These are phyloP conservation scores for Suillus plorans DNA, from an alignment of 768 basidiomycete species.

Conservation along the genomic window DNA sequence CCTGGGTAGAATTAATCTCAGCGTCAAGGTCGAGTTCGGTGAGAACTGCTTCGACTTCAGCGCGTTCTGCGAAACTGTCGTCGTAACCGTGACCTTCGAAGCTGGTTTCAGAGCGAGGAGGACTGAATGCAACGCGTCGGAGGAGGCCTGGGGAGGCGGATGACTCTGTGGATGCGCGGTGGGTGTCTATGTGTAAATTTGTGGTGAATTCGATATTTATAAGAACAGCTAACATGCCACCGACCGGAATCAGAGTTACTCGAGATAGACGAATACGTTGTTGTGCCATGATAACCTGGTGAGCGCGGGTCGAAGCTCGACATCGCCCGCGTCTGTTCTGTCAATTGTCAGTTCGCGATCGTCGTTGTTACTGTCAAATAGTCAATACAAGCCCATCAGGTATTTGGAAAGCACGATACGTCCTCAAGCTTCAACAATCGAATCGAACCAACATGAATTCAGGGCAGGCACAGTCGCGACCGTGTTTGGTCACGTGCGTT, in stretches of 20 bases:
- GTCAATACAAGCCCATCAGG: conserved; percentile 4
- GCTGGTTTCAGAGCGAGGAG: conserved; percentile 10
- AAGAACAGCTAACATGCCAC: conserved; percentile 14
- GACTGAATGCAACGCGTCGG: conserved; percentile 16
- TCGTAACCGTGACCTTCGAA: conserved; percentile 9
- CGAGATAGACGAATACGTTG: conserved; percentile 53
- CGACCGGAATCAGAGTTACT: conserved; percentile 54
- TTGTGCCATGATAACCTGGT: conserved; percentile 55
- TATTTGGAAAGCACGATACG: conserved; percentile 35
- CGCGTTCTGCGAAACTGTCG: conserved; percentile 35
- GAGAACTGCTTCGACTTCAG: conserved; percentile 67
- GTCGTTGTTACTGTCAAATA: neutral
- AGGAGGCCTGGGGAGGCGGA: conserved; percentile 1
- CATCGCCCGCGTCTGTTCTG: conserved; percentile 11
- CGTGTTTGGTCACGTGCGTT: conserved; percentile 39
- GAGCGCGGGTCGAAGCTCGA: conserved; percentile 52
- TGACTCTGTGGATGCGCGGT: conserved; percentile 45
- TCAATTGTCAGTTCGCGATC: conserved; percentile 35
- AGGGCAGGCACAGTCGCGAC: conserved; percentile 41
- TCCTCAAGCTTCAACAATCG: conserved; percentile 21
- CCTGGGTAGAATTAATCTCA: conserved; percentile 64
- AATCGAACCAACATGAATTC: conserved; percentile 27
- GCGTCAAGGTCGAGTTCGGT: conserved; percentile 69
- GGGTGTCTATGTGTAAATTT: conserved; percentile 36
- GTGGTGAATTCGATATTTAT: conserved; percentile 4